These are phyloP conservation scores for Chytriomyces sp. DNA, from an alignment of 192 early-diverging fungal species.

Conservation along the genomic window DNA sequence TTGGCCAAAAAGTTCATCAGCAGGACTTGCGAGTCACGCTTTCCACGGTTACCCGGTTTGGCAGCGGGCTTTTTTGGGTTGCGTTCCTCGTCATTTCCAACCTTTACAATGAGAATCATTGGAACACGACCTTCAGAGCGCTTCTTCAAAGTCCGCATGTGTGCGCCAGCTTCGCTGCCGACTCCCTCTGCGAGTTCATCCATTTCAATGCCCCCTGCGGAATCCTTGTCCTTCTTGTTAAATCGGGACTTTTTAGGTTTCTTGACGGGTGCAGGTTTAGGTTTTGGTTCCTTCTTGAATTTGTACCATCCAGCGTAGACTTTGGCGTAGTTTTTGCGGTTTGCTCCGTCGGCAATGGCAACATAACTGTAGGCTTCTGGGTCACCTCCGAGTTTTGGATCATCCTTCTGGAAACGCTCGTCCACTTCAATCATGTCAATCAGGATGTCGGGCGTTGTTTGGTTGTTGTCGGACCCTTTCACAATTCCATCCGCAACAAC, in stretches of 20 bases:
- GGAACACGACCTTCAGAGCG: conserved; percentile 51
- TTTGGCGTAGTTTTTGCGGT: conserved; percentile 91
- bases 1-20: conserved; percentile 95
- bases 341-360: conserved; percentile 89
- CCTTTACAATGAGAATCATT: conserved; percentile 57
- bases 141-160: conserved; percentile 37
- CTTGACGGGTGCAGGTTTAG: not conserved
- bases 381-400: conserved; percentile 47
- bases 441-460: conserved; percentile 83
- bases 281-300: conserved; percentile 6
- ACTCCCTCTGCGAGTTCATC: conserved; percentile 3
- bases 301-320: conserved; percentile 91
- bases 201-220: conserved; percentile 9
- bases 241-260: conserved; percentile 29
- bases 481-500: conserved; percentile 90
- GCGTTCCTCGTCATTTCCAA: conserved; percentile 55
- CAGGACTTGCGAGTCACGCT: conserved; percentile 95
- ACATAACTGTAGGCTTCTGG: conserved; percentile 78
- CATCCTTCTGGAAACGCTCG: conserved; percentile 51
- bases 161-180: conserved; percentile 1
- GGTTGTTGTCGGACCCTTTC: conserved; percentile 81
- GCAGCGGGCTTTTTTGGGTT: conserved; percentile 34
- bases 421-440: conserved; percentile 76
- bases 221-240: conserved; percentile 9
- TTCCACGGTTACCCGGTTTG: conserved; percentile 77